Evolutionary conservation across 2,329 filamentous ascomycete genomes (phyloP).

Genomic region (Rutstroemia sp.): DNA sequence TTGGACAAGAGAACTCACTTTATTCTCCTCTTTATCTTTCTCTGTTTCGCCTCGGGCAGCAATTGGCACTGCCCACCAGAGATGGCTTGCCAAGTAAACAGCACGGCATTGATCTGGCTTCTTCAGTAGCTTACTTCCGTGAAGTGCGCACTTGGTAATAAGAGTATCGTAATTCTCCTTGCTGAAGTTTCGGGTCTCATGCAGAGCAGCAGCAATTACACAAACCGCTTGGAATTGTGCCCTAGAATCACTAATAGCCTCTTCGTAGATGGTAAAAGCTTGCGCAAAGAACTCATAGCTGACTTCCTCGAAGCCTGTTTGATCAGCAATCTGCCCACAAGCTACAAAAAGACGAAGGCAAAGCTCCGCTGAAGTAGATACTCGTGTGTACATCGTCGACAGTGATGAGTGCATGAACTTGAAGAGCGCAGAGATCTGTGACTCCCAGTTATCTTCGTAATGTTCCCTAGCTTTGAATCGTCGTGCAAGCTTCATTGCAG

Average conservation of each 20-base stretch:
- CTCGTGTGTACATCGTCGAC: constrained; percentile 79
- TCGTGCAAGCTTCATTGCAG: constrained; percentile 81
- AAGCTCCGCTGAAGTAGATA: constrained; percentile 77
- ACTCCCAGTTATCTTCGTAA: constrained; percentile 67
- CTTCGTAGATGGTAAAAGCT: constrained; percentile 96
- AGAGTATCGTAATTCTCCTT: constrained; percentile 98
- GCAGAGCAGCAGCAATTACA: constrained; percentile 81
- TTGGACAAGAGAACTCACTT: constrained; percentile 45
- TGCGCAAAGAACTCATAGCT: constrained; percentile 98
- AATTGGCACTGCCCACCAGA: constrained; percentile 96
- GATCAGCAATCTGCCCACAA: constrained; percentile 87
- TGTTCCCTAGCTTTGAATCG: constrained; percentile 88
- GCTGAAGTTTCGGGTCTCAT: constrained; percentile 82
- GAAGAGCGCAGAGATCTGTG: constrained; percentile 73
- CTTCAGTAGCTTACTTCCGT: constrained; percentile 92
- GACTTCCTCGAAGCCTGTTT: constrained; percentile 88
- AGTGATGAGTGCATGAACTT: constrained; percentile 92
- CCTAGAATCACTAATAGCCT: constrained; percentile 89
- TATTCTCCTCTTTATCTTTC: constrained; percentile 52
- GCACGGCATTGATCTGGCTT: constrained; percentile 98
- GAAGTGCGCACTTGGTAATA: constrained; percentile 94
- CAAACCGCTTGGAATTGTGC: constrained; percentile 98
- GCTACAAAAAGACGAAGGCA: constrained; percentile 83
- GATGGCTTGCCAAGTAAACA: constrained; percentile 90
- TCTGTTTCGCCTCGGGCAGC: constrained; percentile 73